Evolutionary conservation across 2,329 filamentous ascomycete species (phyloP).

Genomic region (Periconia digitata): DNA sequence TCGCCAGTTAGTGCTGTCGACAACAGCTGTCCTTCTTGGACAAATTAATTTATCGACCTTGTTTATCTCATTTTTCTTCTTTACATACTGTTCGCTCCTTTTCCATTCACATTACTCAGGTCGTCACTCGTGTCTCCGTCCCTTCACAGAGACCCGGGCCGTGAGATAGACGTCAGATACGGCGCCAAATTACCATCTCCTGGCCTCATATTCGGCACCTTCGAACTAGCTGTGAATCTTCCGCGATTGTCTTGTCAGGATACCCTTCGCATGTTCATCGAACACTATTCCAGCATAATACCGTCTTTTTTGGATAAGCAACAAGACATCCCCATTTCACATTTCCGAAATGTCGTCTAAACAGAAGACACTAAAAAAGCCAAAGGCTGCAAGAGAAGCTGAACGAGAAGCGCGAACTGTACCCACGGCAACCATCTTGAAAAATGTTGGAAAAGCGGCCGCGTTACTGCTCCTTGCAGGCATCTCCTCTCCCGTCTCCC

Average conservation of each 20-base stretch:
- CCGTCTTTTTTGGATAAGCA: conserved; percentile 2
- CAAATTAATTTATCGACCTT: conserved; percentile 8
- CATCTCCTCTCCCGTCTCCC: conserved; percentile 68
- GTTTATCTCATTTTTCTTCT: conserved; percentile 2
- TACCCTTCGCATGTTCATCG: conserved; percentile 1
- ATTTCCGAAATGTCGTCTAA: conserved; percentile 30
- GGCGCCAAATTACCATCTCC: background rate
- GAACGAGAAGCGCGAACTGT: conserved; percentile 25
- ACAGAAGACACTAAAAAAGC: conserved; percentile 38
- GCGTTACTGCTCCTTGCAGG: conserved; percentile 60
- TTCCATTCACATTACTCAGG: conserved; percentile 7
- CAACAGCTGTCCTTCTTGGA: conserved; percentile 37
- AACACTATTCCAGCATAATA: background rate
- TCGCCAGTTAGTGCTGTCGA: conserved; percentile 17
- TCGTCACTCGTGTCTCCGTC: background rate
- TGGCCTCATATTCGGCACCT: conserved; percentile 3
- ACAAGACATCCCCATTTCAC: background rate
- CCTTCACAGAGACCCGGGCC: conserved; percentile 7
- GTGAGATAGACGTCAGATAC: conserved; percentile 7
- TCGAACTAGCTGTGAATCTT: conserved; percentile 1
- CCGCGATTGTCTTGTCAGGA: conserved; percentile 2
- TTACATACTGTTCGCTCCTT: too few relatives aligned
- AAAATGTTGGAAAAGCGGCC: conserved; percentile 35
- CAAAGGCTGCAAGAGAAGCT: conserved; percentile 31
- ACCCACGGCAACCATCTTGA: conserved; percentile 25